phyloP scores from a whole-genome alignment of 306 rosid species.

The Echinosophora koreensis region DNA sequence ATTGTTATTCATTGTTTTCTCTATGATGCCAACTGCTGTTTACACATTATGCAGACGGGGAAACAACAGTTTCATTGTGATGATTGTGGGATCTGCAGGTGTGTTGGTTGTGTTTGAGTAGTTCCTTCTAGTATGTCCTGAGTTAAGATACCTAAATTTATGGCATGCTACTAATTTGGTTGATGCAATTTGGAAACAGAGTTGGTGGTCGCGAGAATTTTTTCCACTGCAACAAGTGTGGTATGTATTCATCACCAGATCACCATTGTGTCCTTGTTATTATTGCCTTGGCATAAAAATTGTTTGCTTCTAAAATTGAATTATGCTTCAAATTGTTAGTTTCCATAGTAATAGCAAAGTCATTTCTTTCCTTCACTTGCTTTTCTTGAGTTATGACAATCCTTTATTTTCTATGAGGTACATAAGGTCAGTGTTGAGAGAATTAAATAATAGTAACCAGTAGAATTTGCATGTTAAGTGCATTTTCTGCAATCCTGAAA shows the following conservation, averaged over 20 bases:
- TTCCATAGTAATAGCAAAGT: conserved; percentile 18
- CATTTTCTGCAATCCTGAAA: conserved; percentile 11
- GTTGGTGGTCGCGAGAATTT: conserved; percentile 84
- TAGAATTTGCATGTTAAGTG: background rate
- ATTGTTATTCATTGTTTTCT: conserved; percentile 31
- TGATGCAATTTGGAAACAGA: conserved; percentile 61
- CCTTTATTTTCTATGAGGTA: too few species aligned
- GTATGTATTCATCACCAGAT: conserved; percentile 59
- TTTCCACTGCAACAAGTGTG: conserved; percentile 94
- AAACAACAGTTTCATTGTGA: conserved; percentile 90
- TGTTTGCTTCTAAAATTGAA: background rate
- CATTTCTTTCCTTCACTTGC: background rate
- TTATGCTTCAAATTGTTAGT: conserved; percentile 20
- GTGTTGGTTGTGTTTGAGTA: conserved; percentile 32
- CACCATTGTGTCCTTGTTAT: background rate
- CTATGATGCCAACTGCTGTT: conserved; percentile 35
- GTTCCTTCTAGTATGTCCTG: conserved; percentile 1
- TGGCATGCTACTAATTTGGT: conserved; percentile 40
- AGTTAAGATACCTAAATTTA: conserved; percentile 30
- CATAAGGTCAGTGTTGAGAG: background rate
- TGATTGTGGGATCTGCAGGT: conserved; percentile 99
- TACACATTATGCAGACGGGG: conserved; percentile 57
- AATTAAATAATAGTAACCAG: background rate
- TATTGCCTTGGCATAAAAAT: background rate
- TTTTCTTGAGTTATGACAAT: conserved; percentile 1